phyloP scores from a whole-genome alignment of 768 basidiomycete genomes.

The Tricholoma hemisulphureum region DNA sequence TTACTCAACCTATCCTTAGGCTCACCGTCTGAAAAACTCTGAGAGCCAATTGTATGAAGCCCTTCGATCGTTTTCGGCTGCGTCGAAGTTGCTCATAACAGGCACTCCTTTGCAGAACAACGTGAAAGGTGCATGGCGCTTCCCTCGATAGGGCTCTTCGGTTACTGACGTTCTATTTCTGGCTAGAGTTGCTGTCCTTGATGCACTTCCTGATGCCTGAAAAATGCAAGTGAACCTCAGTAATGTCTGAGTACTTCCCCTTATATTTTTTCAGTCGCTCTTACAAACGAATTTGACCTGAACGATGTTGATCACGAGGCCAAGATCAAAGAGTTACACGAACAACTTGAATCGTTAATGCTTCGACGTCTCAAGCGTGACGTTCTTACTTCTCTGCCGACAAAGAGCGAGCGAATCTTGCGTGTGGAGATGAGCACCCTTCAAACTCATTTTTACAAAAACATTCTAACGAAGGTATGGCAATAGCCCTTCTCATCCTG shows the following conservation, averaged over 20 bases:
- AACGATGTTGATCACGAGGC: slow-evolving; percentile 88
- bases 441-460: slow-evolving; percentile 98
- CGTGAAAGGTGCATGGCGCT: slow-evolving; percentile 74
- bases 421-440: slow-evolving; percentile 96
- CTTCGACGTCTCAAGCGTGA: slow-evolving; percentile 92
- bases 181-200: slow-evolving; percentile 83
- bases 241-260: background rate
- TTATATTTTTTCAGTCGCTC: slow-evolving; percentile 58
- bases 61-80: slow-evolving; percentile 81
- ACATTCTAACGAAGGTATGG: slow-evolving; percentile 86
- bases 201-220: slow-evolving; percentile 99
- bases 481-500: background rate
- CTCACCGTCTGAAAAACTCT: slow-evolving; percentile 96
- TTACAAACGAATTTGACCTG: slow-evolving; percentile 95
- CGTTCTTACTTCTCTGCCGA: slow-evolving; percentile 92
- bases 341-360: slow-evolving; percentile 93
- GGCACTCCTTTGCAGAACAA: slow-evolving; percentile 99
- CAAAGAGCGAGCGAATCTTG: slow-evolving; percentile 97
- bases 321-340: slow-evolving; percentile 95
- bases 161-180: slow-evolving; percentile 2
- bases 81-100: slow-evolving; percentile 93
- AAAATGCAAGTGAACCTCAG: slow-evolving; percentile 63
- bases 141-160: slow-evolving; percentile 7
- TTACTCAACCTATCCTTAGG: slow-evolving; percentile 46
- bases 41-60: slow-evolving; percentile 98